Percentiles rank a stretch among this genome's conserved stretches.
Evolutionary conservation across 2,329 filamentous ascomycete species (phyloP).

Genomic region (Aspergillus jensenii): DNA sequence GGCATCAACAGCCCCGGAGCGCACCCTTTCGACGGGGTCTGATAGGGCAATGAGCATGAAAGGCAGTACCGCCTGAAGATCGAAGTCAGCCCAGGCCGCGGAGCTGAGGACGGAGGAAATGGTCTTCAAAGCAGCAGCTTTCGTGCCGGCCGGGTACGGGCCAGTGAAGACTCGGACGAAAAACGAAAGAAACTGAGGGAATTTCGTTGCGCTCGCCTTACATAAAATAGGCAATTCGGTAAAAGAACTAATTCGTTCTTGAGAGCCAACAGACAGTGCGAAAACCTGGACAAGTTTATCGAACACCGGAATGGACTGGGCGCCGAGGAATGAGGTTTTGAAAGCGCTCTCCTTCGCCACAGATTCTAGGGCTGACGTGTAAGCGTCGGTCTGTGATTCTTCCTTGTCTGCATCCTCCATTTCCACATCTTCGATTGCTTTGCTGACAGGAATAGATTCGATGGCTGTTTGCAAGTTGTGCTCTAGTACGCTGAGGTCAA

Average conservation of each 20-base stretch:
- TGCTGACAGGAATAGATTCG: conserved; percentile 56
- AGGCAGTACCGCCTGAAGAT: conserved; percentile 79
- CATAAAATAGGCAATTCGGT: conserved; percentile 38
- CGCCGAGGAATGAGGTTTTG: conserved; percentile 39
- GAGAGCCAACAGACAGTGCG: conserved; percentile 31
- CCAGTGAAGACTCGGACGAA: conserved; percentile 74
- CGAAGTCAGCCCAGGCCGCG: conserved; percentile 47
- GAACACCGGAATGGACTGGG: conserved; percentile 34
- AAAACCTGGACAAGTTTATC: conserved; percentile 41
- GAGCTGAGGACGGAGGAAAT: conserved; percentile 58
- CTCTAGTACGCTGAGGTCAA: conserved; percentile 74
- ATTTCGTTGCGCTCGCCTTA: conserved; percentile 50
- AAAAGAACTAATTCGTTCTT: conserved; percentile 35
- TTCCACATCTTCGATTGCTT: conserved; percentile 49
- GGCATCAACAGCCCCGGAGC: conserved; percentile 71
- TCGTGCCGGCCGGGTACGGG: conserved; percentile 66
- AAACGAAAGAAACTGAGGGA: conserved; percentile 72
- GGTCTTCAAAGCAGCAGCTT: conserved; percentile 67
- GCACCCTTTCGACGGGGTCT: conserved; percentile 73
- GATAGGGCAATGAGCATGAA: conserved; percentile 74
- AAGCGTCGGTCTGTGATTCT: conserved; percentile 26
- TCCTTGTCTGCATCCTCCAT: conserved; percentile 47
- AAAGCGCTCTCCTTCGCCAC: conserved; percentile 29
- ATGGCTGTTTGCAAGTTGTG: conserved; percentile 71
- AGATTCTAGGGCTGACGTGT: conserved; percentile 34